Percentiles rank a stretch among this genome's conserved stretches.
phyloP scores from a whole-genome alignment of 495 filamentous ascomycete genomes.

The Aspergillus haitiensis region DNA sequence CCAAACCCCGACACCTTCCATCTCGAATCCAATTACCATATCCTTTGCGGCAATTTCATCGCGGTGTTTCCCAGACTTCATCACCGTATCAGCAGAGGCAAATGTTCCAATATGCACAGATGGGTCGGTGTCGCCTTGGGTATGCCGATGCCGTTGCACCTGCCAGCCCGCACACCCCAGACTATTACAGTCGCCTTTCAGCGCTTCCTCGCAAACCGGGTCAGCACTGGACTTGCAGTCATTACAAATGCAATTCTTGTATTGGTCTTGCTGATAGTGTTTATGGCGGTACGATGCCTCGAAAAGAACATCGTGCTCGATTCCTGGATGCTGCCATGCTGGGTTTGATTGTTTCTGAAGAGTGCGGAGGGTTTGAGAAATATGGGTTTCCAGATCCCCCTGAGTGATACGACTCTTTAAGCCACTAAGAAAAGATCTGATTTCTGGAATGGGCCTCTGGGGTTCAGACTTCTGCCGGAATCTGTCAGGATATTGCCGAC shows the following conservation, averaged over 20 bases:
- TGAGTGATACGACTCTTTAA: conserved; percentile 20
- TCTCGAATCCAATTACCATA: conserved; percentile 37
- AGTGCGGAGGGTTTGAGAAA: conserved; percentile 6
- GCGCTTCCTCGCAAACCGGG: background rate
- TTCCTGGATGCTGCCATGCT: conserved; percentile 24
- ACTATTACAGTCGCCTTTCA: background rate
- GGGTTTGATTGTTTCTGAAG: conserved; percentile 1
- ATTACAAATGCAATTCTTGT: conserved; percentile 1
- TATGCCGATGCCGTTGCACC: background rate
- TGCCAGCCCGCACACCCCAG: background rate
- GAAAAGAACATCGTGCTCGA: conserved; percentile 30
- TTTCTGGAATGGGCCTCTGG: conserved; percentile 30
- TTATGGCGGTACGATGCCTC: conserved; percentile 34
- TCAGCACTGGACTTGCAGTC: background rate
- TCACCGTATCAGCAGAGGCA: conserved; percentile 29
- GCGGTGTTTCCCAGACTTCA: conserved; percentile 22
- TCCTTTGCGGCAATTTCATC: conserved; percentile 20
- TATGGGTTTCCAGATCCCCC: conserved; percentile 18
- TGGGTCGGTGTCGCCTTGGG: conserved; percentile 16
- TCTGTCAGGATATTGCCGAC: conserved; percentile 29
- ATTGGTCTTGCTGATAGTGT: conserved; percentile 21
- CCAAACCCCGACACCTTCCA: conserved; percentile 48
- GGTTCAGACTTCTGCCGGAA: conserved; percentile 28
- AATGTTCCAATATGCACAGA: conserved; percentile 30
- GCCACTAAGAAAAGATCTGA: conserved; percentile 29